These are phyloP conservation scores for Hippophae gyantsensis DNA, from an alignment of 306 rosid species.

Conservation along the genomic window DNA sequence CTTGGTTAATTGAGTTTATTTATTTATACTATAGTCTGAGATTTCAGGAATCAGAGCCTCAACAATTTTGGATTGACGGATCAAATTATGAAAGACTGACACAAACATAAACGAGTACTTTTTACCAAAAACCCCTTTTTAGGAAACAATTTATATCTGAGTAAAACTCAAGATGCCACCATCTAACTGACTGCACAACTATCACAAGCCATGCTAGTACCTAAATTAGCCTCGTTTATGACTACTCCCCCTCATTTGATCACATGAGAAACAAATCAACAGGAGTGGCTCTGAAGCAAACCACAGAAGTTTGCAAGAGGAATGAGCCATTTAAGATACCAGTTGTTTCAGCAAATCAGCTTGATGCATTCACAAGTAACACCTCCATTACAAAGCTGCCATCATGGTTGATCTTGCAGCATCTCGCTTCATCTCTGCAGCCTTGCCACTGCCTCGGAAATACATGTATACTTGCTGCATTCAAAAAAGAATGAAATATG, in stretches of 20 bases:
- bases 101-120: too few relatives aligned
- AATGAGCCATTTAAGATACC: constrained; percentile 14
- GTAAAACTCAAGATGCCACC: too few relatives aligned
- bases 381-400: constrained; percentile 39
- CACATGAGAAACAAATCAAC: not conserved
- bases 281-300: constrained; percentile 4
- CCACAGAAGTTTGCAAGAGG: constrained; percentile 9
- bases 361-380: constrained; percentile 10
- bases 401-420: constrained; percentile 79
- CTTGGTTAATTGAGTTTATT: too few relatives aligned
- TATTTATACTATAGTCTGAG: too few relatives aligned
- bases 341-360: constrained; percentile 7
- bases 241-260: not conserved
- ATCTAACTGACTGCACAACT: too few relatives aligned
- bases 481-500: constrained; percentile 14
- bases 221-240: not conserved
- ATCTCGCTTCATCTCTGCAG: constrained; percentile 51
- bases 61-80: too few relatives aligned
- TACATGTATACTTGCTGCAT: constrained; percentile 90
- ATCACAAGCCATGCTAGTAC: too few relatives aligned
- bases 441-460: constrained; percentile 95
- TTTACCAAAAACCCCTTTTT: too few relatives aligned
- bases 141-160: too few relatives aligned
- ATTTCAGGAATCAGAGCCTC: too few relatives aligned
- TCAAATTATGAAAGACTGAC: too few relatives aligned